Base-by-base conservation (phyloP, 2,329 filamentous ascomycete genomes). In the Pseudovirgaria hyperparasitica region DNA sequence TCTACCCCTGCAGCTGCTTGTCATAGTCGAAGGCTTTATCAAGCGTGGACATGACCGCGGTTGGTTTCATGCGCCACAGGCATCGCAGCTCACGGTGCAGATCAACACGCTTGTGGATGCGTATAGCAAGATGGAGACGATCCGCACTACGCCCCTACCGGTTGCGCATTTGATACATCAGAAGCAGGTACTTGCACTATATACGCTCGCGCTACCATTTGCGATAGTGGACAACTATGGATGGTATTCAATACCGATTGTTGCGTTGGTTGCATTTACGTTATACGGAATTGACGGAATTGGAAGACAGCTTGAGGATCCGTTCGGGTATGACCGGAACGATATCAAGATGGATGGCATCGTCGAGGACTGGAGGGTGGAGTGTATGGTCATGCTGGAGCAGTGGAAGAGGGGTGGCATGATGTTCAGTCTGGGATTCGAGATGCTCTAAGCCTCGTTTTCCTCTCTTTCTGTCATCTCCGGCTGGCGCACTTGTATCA, bases 341-440 rank as follows among this genome's bases (percentile, higher is more conserved):
- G 72, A 76, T 42, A 76, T 77, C 49, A 75, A 75, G 42, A 72
- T 76, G 63, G 72, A 76, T 45, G 70, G 68, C 4, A 67, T 76
- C 26, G 66, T 70, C 3, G 70, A 72, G 36, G 72, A 77, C 42
- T 56, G 69, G 22, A 54, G 67, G 32, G 58, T 58, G 20, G 72
- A 76, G 48, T 61, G 71, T 11, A 60, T 62, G 35, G 70, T 71
- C 5, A 47, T 75, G 39, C 41, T 76, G 14, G 58, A 62, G 9
- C 70, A 73, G 44, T 76, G 72, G 72, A 60, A 57, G 38, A n/a
- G n/a, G n/a, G n/a, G n/a, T n/a, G n/a, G n/a, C n/a, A n/a, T n/a
- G n/a, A n/a, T n/a, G n/a, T n/a, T n/a, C n/a, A n/a, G n/a, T n/a
- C n/a, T n/a, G n/a, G n/a, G n/a, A n/a, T n/a, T n/a, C n/a, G n/a